Base-by-base conservation (phyloP, 75 land plant genomes). In the Azolla pinnata region DNA sequence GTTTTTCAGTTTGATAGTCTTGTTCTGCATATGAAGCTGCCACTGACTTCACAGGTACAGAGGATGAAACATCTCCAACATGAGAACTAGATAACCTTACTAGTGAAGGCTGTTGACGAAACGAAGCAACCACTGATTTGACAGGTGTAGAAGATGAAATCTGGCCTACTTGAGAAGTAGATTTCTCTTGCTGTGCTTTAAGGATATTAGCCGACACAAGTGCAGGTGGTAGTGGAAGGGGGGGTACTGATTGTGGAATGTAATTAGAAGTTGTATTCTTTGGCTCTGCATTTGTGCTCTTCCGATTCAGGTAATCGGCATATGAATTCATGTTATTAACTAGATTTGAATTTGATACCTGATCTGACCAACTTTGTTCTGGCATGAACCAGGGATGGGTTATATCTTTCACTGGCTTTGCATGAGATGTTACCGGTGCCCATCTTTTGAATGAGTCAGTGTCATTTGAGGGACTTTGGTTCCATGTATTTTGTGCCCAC, bases 11-110 rank as follows among this genome's bases (percentile, higher is more conserved):
- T 14, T 52, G 54, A 52, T 3, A 21, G 27, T 26, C 54, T 25
- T 52, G 54, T 25, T 2, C 27, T 23, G 54, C 25, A 27, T 25
- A 52, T 19, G 54, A 26, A 24, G 54, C 54, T 1, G 29, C 54
- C 24, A 52, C 54, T 25, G 54, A 52, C 29, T 52, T 52, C 12
- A 52, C 54, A 25, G 54, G 54, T 24, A 52, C 29, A 2, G 54
- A 27, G 14, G 54, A 14, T 4, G 27, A 27, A 26, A 52, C 27
- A 1, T 52, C 54, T 17, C 21, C 23, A 23, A 46, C 10, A 4
- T 2, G 23, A 46, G 49, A 23, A 18, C 23, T 17, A 18, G 17
- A 18, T 23, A 46, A 2, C n/a, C 21, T 23, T 2, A 17, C 49
- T 17, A 18, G 23, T 18, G 49, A 46, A 2, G 17, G 2, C 21